These are phyloP conservation scores for Aspergillus egyptiacus DNA, from an alignment of 495 filamentous ascomycete genomes.

Conservation along the genomic window DNA sequence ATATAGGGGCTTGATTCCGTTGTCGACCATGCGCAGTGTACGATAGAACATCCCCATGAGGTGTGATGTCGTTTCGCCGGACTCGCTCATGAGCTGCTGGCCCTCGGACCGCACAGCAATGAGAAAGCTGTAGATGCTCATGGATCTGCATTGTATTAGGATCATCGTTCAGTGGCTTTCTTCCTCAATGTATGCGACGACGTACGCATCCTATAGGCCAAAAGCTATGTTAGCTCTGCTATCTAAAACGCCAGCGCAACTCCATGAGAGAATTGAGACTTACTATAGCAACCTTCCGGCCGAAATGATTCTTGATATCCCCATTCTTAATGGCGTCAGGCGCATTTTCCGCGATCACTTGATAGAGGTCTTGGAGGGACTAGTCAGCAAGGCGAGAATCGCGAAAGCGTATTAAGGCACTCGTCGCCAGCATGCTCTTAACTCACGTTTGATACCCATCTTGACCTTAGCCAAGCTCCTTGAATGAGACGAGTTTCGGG, in stretches of 20 bases:
- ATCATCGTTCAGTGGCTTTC: not conserved
- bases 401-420: not conserved
- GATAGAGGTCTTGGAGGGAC: slow-evolving; percentile 56
- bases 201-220: slow-evolving; percentile 73
- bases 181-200: not conserved
- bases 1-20: slow-evolving; percentile 96
- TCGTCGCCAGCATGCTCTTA: not conserved
- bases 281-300: slow-evolving; percentile 94
- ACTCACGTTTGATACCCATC: slow-evolving; percentile 86
- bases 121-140: slow-evolving; percentile 98
- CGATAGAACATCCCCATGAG: slow-evolving; percentile 99
- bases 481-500: too few species aligned
- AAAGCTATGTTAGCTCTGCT: slow-evolving; percentile 15
- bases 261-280: slow-evolving; percentile 24
- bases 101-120: slow-evolving; percentile 95
- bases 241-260: not conserved
- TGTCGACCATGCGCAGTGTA: slow-evolving; percentile 94
- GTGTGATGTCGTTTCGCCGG: slow-evolving; percentile 93
- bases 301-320: slow-evolving; percentile 98
- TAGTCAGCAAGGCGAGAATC: slow-evolving; percentile 10
- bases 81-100: slow-evolving; percentile 89
- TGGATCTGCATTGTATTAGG: slow-evolving; percentile 58
- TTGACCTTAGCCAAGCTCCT: slow-evolving; percentile 3
- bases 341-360: slow-evolving; percentile 84
- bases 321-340: slow-evolving; percentile 91